Evolutionary conservation across 1,284 basidiomycete genomes (phyloP).

Genomic region (Takashimella tepidaria): DNA sequence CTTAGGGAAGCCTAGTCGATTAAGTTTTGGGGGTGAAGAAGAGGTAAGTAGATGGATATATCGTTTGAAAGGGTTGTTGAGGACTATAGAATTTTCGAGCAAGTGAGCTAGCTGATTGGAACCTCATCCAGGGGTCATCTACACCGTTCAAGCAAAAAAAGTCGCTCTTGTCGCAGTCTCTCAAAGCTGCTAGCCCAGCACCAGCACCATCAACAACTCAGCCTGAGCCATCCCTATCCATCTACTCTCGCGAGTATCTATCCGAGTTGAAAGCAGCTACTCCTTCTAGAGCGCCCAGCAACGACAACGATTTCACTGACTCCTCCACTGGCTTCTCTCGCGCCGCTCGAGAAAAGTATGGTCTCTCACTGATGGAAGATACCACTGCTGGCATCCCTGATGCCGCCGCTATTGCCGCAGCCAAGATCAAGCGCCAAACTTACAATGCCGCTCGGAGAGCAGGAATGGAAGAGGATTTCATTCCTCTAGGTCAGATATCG

Average conservation of each 20-base stretch:
- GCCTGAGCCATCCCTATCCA: constrained; percentile 41
- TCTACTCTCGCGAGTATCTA: constrained; percentile 71
- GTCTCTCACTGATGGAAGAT: constrained; percentile 41
- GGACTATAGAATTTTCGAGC: too few species aligned
- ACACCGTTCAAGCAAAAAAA: constrained; percentile 45
- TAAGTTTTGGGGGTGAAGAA: constrained; percentile 81
- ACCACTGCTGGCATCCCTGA: constrained; percentile 61
- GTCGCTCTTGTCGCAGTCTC: constrained; percentile 43
- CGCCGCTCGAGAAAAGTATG: constrained; percentile 43
- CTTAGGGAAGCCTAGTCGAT: constrained; percentile 36
- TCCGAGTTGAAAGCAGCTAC: constrained; percentile 78
- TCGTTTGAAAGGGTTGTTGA: too few species aligned
- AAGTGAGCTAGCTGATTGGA: too few species aligned
- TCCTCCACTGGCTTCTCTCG: constrained; percentile 20
- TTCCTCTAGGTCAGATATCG: constrained; percentile 58
- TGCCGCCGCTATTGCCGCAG: constrained; percentile 66
- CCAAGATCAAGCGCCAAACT: constrained; percentile 71
- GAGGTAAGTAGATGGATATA: constrained; percentile 19
- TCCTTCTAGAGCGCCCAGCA: constrained; percentile 54
- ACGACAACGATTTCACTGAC: constrained; percentile 50
- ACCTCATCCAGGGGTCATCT: too few species aligned
- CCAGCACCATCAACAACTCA: constrained; percentile 50
- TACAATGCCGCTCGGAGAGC: constrained; percentile 50
- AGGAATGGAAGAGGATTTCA: constrained; percentile 51
- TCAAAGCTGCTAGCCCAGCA: constrained; percentile 20